phyloP scores from a whole-genome alignment of 768 basidiomycete species.

The Rhizopogon sp. region DNA sequence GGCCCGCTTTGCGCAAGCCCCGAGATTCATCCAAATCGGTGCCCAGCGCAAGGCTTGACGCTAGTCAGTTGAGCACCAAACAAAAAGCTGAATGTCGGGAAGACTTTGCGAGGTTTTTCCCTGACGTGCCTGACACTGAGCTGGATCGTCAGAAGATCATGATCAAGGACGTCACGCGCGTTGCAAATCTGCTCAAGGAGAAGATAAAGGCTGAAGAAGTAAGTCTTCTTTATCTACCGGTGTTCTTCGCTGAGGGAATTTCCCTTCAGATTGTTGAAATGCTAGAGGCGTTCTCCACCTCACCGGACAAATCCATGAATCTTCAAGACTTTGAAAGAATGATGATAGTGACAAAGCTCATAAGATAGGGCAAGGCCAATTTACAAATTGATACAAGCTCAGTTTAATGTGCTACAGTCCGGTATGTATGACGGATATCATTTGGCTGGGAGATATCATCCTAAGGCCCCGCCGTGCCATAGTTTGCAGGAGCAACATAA shows the following conservation, averaged over 20 bases:
- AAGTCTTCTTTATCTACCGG: slow-evolving; percentile 9
- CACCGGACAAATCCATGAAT: slow-evolving; percentile 61
- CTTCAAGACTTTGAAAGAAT: slow-evolving; percentile 70
- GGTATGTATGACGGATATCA: slow-evolving; percentile 1
- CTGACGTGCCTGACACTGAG: slow-evolving; percentile 40
- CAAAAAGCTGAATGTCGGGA: slow-evolving; percentile 51
- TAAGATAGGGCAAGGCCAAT: slow-evolving; percentile 9
- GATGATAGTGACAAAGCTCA: slow-evolving; percentile 59
- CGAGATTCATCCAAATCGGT: neutral
- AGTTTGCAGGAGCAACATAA: slow-evolving; percentile 23
- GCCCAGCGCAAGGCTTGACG: neutral
- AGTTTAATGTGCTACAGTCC: neutral
- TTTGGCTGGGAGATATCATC: neutral
- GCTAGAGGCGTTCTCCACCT: slow-evolving; percentile 70
- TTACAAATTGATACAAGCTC: neutral
- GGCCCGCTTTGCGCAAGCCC: slow-evolving; percentile 3
- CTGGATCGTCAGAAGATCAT: slow-evolving; percentile 51
- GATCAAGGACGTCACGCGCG: slow-evolving; percentile 61
- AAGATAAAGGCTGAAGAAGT: slow-evolving; percentile 76
- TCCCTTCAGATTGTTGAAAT: slow-evolving; percentile 67
- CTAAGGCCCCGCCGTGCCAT: slow-evolving; percentile 26
- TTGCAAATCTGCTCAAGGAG: slow-evolving; percentile 61
- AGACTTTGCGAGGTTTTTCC: slow-evolving; percentile 74
- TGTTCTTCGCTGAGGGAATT: slow-evolving; percentile 2
- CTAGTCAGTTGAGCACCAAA: slow-evolving; percentile 38